phyloP scores from a whole-genome alignment of 2,329 filamentous ascomycete genomes.

The Decorospora gaudefroyi region DNA sequence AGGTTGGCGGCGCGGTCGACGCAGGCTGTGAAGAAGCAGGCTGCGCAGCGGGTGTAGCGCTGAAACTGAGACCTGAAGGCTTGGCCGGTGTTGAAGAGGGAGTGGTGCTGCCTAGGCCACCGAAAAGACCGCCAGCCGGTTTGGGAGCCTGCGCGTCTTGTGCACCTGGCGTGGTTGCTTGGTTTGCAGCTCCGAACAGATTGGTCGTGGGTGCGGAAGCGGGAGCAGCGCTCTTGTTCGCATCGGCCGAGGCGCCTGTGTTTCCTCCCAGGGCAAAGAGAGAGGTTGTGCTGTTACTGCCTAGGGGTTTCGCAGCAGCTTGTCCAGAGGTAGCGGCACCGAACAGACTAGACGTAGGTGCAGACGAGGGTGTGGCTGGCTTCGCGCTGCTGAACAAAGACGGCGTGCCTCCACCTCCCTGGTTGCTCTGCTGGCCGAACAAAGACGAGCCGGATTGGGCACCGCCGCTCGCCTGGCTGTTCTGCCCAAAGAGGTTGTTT shows the following conservation, averaged over 20 bases:
- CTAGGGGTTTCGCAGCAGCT: slow-evolving; percentile 29
- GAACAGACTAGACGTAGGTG: slow-evolving; percentile 40
- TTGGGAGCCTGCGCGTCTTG: slow-evolving; percentile 42
- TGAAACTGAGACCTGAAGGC: slow-evolving; percentile 34
- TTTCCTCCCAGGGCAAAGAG: slow-evolving; percentile 26
- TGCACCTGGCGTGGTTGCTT: slow-evolving; percentile 38
- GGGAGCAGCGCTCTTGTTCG: slow-evolving; percentile 39
- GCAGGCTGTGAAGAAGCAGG: slow-evolving; percentile 30
- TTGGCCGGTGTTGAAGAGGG: slow-evolving; percentile 41
- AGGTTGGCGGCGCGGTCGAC: slow-evolving; percentile 16
- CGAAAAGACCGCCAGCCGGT: slow-evolving; percentile 33
- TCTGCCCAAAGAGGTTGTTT: slow-evolving; percentile 34
- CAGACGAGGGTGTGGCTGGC: slow-evolving; percentile 31
- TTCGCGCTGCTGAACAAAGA: slow-evolving; percentile 31
- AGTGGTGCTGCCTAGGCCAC: slow-evolving; percentile 33
- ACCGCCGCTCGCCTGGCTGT: slow-evolving; percentile 22
- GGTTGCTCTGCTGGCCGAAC: slow-evolving; percentile 23
- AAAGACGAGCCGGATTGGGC: slow-evolving; percentile 22
- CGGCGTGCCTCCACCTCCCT: slow-evolving; percentile 12
- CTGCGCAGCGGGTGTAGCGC: slow-evolving; percentile 33
- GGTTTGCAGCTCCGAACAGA: slow-evolving; percentile 30
- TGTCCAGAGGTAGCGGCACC: slow-evolving; percentile 26
- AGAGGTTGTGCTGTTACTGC: no score
- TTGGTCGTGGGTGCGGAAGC: slow-evolving; percentile 26
- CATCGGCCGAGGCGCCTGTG: slow-evolving; percentile 35